Base-by-base conservation (phyloP, 495 filamentous ascomycete genomes). In the Letharia lupina region DNA sequence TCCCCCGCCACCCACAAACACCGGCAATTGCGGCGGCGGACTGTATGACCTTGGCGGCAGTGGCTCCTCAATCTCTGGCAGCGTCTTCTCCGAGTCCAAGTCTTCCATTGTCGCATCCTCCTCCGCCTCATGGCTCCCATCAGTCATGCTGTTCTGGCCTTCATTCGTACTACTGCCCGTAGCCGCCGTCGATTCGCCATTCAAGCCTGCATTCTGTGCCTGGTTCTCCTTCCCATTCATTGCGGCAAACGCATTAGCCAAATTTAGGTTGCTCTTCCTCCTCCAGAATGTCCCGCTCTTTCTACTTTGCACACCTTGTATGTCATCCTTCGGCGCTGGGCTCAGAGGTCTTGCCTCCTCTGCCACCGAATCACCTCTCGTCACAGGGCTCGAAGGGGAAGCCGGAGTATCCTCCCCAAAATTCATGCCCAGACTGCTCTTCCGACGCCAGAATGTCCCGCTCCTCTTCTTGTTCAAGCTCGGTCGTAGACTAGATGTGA, bases 371-470 rank as follows among this genome's bases (percentile, higher is more conserved):
- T 60, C 54, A 16, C 0, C 13, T 11, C 1, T 41, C 11, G 63
- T 45, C 12, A n/a, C 37, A 35, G 63, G 12, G 4, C 33, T 60
- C 8, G 63, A 18, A 9, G 63, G 63, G 45, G 54, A 59, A 42
- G 2, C 20, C 18, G 28, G 13, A 35, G 42, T 40, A 13, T 65
- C 60, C n/a, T 65, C 65, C 12, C 61, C 65, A n/a, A 70, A 70
- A 10, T 37, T 50, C 59, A 69, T 68, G 4, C 65, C 69, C 52
- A 73, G 41, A 13, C 60, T 67, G 58, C 66, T 68, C 45, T 66
- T 70, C 23, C 69, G 62, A 60, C 63, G 60, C 71, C 69, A 71
- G 12, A 71, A 70, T 10, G 64, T 68, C 18, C 65, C 67, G 40
- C 67, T 73, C 63, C 47, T 69, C 37, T 68, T 69, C 52, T 66